Evolutionary conservation across 495 filamentous ascomycete species (phyloP), one percentile per base, ranked within the genome.

Genomic region (Hyphodiscus hymeniophilus): DNA sequence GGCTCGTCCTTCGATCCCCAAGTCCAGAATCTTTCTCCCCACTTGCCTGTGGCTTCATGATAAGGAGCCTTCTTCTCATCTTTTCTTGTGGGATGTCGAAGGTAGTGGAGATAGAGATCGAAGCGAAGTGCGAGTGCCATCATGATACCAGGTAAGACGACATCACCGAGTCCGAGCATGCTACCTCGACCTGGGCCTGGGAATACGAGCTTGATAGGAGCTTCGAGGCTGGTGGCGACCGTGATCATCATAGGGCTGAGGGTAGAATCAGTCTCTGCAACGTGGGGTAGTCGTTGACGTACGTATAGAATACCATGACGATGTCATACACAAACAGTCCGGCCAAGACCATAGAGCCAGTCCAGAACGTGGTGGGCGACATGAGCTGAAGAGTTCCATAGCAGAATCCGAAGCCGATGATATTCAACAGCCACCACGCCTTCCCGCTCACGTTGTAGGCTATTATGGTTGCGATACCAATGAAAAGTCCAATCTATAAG

Each of bases 241-340:
- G 90, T 91, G 10, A 96, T 84, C 92, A 98, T 98, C 58, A 92
- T 73, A 1, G 92, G 92, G 0, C 34, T 38, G 17, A 6, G n/a
- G n/a, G n/a, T 38, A 38, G 3, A 16, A 38, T 11, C 34, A 38
- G 18, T 20, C 16, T 12, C 31, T 34, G 3, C 31, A 11, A 34
- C 31, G 16, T 12, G 5, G 5, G 12, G 12, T 12, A 34, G 16
- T 34, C 3, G 16, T 11, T 12, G 12, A 12, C n/a, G n/a, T 17
- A 38, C 26, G 92, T 98, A 63, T 86, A 98, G 61, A 96, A 98
- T 44, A 98, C 92, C 67, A 97, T 94, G 60, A 89, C 84, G 43
- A 98, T 91, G 56, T 98, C 92, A 57, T 98, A 98, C 56, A 91
- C 73, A 63, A 97, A 97, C 13, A 98, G 70, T 0, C 82, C 85